These are phyloP conservation scores for Alternaria viburni DNA, from an alignment of 2,329 filamentous ascomycete species.

Conservation along the genomic window DNA sequence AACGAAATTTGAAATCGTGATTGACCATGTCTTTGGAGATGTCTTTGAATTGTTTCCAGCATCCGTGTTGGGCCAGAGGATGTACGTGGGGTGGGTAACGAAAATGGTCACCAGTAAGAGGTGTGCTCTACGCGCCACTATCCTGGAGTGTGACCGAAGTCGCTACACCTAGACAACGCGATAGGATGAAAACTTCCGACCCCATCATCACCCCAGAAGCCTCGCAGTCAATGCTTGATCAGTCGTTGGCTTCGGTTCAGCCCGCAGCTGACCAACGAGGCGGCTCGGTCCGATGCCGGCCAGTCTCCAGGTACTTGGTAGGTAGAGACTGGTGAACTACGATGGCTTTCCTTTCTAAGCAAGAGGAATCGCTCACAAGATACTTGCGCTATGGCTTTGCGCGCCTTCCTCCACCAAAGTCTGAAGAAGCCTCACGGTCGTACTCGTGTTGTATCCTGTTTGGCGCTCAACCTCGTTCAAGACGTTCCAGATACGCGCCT, in stretches of 20 bases:
- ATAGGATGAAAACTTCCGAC: background rate
- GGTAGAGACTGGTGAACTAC: background rate
- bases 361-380: background rate
- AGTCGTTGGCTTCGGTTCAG: background rate
- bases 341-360: background rate
- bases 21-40: background rate
- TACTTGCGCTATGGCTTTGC: background rate
- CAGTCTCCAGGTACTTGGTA: background rate
- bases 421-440: conserved; percentile 37
- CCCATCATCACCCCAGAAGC: background rate
- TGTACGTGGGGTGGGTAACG: background rate
- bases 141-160: background rate
- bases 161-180: background rate
- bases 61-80: background rate
- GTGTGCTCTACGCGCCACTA: conserved; percentile 1
- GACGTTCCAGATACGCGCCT: conserved; percentile 43
- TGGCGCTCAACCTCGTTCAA: conserved; percentile 39
- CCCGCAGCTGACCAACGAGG: background rate
- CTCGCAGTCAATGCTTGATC: background rate
- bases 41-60: background rate
- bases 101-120: background rate
- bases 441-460: conserved; percentile 40
- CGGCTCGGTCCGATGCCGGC: background rate
- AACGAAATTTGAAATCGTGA: background rate
- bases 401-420: conserved; percentile 25